phyloP scores from a whole-genome alignment of 2,329 filamentous ascomycete species.

The Phialophora verrucosa region DNA sequence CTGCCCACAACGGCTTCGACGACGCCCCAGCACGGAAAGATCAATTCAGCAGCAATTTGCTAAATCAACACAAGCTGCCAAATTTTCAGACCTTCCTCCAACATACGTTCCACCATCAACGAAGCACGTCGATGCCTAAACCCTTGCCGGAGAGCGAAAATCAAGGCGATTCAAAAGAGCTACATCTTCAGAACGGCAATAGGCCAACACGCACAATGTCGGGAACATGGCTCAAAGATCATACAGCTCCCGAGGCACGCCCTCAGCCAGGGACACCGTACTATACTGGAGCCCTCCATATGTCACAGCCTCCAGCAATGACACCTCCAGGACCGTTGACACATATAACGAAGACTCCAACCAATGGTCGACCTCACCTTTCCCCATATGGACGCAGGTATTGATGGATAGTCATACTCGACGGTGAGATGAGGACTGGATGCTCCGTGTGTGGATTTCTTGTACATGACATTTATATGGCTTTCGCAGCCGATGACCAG shows the following conservation, averaged over 20 bases:
- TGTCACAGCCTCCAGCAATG: background rate
- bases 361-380: background rate
- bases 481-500: background rate
- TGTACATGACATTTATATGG: slow-evolving; percentile 6
- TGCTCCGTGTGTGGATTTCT: background rate
- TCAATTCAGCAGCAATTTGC: background rate
- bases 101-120: slow-evolving; percentile 27
- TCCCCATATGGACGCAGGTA: background rate
- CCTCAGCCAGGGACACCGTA: background rate
- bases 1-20: background rate
- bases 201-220: slow-evolving; percentile 25
- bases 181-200: slow-evolving; percentile 12
- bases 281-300: background rate
- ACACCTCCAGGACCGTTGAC: background rate
- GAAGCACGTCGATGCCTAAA: slow-evolving; percentile 29
- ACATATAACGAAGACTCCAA: background rate
- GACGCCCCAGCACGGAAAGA: background rate
- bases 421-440: background rate
- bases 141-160: background rate
- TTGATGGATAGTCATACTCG: background rate
- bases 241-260: background rate
- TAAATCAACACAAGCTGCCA: slow-evolving; percentile 21
- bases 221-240: slow-evolving; percentile 24
- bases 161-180: slow-evolving; percentile 6
- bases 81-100: slow-evolving; percentile 33